Evolutionary conservation across 495 filamentous ascomycete genomes (phyloP), one percentile per base, ranked within the genome.

Genomic region (Penicillium canescens): DNA sequence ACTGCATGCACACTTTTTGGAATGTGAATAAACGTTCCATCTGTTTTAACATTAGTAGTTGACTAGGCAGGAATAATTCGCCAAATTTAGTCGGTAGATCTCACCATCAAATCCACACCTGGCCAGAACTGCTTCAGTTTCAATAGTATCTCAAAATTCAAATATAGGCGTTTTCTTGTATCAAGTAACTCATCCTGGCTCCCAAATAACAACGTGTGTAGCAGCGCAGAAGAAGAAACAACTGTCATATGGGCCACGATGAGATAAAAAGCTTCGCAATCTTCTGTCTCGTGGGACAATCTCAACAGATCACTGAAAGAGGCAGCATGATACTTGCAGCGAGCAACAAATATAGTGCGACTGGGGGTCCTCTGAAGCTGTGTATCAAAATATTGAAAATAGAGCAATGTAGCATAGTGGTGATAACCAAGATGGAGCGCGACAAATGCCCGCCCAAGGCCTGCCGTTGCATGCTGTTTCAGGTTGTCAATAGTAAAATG

Each of bases 171-270:
- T 23, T 52, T 49, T 54, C 38, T 42, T 39, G 62, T 57, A 20
- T 63, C 47, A 7, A 45, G 23, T 21, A 67, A 34, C 49, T 70
- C 67, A 26, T 57, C 26, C 50, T 55, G 24, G 3, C 42, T 42
- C 2, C 67, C 67, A 57, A 70, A 61, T 4, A 70, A 35, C 13
- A 63, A 46, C 7, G 67, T 64, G 39, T 70, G 67, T 0, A 70
- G 50, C 10, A 67, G 23, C 11, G 33, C 53, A 16, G 53, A 66
- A 3, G 67, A 70, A 14, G 64, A 70, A 11, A 67, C 64, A 6
- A 70, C 57, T 1, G 66, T 66, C 55, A 69, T 62, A 54, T 69
- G 66, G 2, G 62, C 60, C 18, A 66, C 58, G 56, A 66, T 66
- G 21, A 64, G 50, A 43, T 69, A 63, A 11, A 69, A 36, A 23